phyloP scores from a whole-genome alignment of 306 rosid genomes.

The Carpinus viminea region DNA sequence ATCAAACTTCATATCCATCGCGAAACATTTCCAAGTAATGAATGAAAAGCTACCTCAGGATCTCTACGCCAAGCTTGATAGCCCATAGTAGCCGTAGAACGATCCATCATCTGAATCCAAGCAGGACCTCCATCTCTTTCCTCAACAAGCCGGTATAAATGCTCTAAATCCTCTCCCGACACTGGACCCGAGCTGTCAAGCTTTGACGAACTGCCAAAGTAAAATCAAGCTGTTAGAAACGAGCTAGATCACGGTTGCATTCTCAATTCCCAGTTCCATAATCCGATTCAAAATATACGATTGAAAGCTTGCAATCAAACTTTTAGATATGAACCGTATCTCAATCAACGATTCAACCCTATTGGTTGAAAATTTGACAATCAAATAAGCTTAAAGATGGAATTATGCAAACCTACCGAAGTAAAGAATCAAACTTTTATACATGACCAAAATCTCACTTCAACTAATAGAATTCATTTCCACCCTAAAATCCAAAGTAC shows the following conservation, averaged over 20 bases:
- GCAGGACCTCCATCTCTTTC: constrained; percentile 81
- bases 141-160: constrained; percentile 46
- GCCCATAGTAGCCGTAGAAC: constrained; percentile 67
- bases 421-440: background rate
- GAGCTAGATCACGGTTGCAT: constrained; percentile 3
- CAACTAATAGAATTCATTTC: background rate
- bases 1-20: background rate
- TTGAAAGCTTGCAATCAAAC: background rate
- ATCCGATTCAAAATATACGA: background rate
- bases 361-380: background rate
- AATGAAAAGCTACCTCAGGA: constrained; percentile 40
- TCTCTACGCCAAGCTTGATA: constrained; percentile 77
- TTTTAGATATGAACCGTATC: background rate
- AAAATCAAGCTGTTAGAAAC: constrained; percentile 12
- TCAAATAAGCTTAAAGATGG: background rate
- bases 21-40: background rate
- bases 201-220: constrained; percentile 38
- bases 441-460: background rate
- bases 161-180: constrained; percentile 48
- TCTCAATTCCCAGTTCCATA: background rate
- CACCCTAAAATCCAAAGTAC: background rate
- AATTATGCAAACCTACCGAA: background rate
- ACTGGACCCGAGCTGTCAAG: constrained; percentile 33
- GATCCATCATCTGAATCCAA: constrained; percentile 97
- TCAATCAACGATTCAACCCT: background rate